Conservation (phyloP, 2,329 filamentous ascomycete species). For the Didymella glomerata region DNA sequence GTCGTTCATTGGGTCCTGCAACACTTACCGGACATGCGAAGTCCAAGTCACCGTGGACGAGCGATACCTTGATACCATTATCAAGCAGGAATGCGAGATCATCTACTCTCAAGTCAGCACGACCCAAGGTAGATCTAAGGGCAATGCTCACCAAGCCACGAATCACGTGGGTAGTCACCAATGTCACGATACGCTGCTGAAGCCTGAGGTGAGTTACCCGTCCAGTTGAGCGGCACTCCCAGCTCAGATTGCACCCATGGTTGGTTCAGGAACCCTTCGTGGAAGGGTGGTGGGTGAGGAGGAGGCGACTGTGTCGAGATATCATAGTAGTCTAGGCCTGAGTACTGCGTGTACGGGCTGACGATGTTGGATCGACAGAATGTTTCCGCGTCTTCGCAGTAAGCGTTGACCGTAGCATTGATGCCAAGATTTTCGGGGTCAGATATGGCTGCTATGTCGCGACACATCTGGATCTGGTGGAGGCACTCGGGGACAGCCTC, state of each 20-base stretch:
- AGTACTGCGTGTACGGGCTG: constrained; percentile 27
- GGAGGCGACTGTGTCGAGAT: constrained; percentile 30
- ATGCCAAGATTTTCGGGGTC: constrained; percentile 51
- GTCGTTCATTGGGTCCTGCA: too few relatives aligned
- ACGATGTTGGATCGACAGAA: constrained; percentile 47
- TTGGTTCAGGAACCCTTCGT: constrained; percentile 53
- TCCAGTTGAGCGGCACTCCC: constrained; percentile 64
- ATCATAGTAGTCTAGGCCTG: constrained; percentile 33
- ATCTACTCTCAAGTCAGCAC: constrained; percentile 7
- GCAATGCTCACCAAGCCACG: constrained; percentile 44
- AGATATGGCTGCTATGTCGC: constrained; percentile 23
- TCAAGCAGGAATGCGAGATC: constrained; percentile 56
- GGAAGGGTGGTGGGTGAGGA: constrained; percentile 31
- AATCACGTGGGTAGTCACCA: constrained; percentile 57
- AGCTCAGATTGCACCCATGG: constrained; percentile 64
- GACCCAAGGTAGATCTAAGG: neutral
- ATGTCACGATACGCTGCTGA: constrained; percentile 31
- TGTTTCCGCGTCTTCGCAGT: constrained; percentile 60
- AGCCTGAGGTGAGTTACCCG: constrained; percentile 26
- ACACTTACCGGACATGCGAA: constrained; percentile 54
- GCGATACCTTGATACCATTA: constrained; percentile 35
- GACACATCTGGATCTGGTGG: constrained; percentile 21
- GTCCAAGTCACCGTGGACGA: constrained; percentile 45
- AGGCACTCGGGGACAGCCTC: constrained; percentile 27
- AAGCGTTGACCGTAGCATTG: constrained; percentile 46